Conservation (phyloP, 2,329 filamentous ascomycete genomes). For the Phoma herbarum region DNA sequence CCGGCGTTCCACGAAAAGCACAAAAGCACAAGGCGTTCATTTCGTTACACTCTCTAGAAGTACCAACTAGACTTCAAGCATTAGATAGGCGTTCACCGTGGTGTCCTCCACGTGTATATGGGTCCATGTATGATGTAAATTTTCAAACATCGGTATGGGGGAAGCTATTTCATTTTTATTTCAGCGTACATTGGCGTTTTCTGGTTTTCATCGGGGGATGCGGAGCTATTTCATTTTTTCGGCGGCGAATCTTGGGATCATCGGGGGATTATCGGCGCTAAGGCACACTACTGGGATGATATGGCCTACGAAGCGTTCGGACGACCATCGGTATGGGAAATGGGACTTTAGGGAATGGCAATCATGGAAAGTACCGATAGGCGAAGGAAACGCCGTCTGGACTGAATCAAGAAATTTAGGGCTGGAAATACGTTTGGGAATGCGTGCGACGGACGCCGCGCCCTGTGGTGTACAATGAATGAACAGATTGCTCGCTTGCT, state of each 20-base stretch:
- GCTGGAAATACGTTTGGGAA: neutral
- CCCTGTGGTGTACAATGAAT: conserved; percentile 5
- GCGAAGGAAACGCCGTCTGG: neutral
- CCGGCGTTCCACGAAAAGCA: conserved; percentile 27
- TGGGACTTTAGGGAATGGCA: neutral
- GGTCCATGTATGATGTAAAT: conserved; percentile 32
- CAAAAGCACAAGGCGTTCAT: conserved; percentile 21
- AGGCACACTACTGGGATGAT: neutral
- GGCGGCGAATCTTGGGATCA: conserved; percentile 17
- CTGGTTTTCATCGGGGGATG: conserved; percentile 29
- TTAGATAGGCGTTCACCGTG: conserved; percentile 33
- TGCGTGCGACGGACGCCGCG: neutral
- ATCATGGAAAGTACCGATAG: no score
- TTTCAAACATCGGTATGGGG: conserved; percentile 31
- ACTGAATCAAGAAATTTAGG: neutral
- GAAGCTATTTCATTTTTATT: conserved; percentile 39
- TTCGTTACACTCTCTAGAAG: conserved; percentile 17
- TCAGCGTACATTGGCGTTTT: conserved; percentile 18
- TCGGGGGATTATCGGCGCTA: conserved; percentile 20
- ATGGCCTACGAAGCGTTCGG: conserved; percentile 20
- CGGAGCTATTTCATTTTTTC: conserved; percentile 50
- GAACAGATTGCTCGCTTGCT: neutral
- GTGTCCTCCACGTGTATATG: neutral
- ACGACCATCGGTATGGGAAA: conserved; percentile 8
- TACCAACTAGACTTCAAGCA: conserved; percentile 28